These are phyloP conservation scores for Pythium aristosporum DNA, from an alignment of 352 stramenopile species.

Conservation along the genomic window DNA sequence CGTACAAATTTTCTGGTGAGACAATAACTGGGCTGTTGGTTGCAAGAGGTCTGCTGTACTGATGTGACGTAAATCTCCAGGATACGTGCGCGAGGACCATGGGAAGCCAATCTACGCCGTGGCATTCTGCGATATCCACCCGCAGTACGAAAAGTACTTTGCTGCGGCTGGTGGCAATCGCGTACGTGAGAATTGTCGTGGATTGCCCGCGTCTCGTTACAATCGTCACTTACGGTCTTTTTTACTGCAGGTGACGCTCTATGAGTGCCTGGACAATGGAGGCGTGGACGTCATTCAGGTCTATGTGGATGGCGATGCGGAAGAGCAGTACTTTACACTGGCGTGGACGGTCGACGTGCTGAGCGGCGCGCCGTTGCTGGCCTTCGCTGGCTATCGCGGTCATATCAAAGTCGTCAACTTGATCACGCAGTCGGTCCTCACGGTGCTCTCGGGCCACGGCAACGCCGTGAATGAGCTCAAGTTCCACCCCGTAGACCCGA, in stretches of 20 bases:
- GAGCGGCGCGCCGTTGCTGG: conserved; percentile 67
- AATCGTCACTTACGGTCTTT: neutral
- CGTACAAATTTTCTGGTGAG: conserved; percentile 69
- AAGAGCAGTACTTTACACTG: conserved; percentile 79
- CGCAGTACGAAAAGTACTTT: conserved; percentile 71
- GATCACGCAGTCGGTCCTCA: conserved; percentile 74
- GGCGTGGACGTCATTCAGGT: conserved; percentile 78
- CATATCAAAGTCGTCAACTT: conserved; percentile 87
- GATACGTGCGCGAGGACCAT: conserved; percentile 72
- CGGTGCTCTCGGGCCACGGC: conserved; percentile 86
- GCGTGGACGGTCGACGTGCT: conserved; percentile 78
- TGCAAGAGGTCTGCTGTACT: neutral
- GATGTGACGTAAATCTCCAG: conserved; percentile 23
- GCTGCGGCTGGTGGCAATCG: conserved; percentile 68
- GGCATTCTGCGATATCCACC: conserved; percentile 65
- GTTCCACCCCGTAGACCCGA: conserved; percentile 88
- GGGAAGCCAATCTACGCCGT: conserved; percentile 78
- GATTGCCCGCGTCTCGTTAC: neutral
- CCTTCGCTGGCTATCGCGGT: conserved; percentile 62
- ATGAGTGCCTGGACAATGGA: conserved; percentile 74
- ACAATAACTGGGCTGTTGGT: neutral
- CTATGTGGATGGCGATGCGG: conserved; percentile 72
- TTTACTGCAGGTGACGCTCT: conserved; percentile 56
- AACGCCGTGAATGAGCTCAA: conserved; percentile 93
- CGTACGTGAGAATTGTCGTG: conserved; percentile 29